Evolutionary conservation across 768 basidiomycete species (phyloP), one percentile per base, ranked within the genome.

Genomic region (Fibroporia radiculosa): DNA sequence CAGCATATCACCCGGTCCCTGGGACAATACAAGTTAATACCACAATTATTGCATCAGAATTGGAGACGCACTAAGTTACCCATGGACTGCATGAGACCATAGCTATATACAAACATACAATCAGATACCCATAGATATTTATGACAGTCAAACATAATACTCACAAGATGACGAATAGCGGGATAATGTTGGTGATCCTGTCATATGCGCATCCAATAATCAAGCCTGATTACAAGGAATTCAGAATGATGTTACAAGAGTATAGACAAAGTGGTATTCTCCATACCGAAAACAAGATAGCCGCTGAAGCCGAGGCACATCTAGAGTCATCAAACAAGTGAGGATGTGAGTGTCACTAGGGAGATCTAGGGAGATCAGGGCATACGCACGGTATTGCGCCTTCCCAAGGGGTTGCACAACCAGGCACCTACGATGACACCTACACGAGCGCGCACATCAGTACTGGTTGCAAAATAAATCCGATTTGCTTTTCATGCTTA

Each of bases 1-100:
- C 10, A 80, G 60, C 77, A 83, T 83, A 53, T 85, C 74, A 19
- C 84, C 84, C 1, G 83, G 82, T 14, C 83, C 82, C 78, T 80
- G 14, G 39, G 6, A 29, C 16, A 35, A 10, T 10, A 6, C 8
- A 6, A 11, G 12, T 27, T 22, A 6, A 28, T 23, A 16, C 18
- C 4, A 29, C 28, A 18, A 35, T 8, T 12, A 18, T 6, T 8
- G 18, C 6, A 12, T 10, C 5, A 6, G 14, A 19, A 19, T 16
- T 19, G 7, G 4, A 23, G 22, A 56, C 65, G 29, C 56, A 75
- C 78, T 64, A 84, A 36, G 54, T 84, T 84, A 16, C 82, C 82
- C 39, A 71, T 74, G 3, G 77, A 82, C 53, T 83, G 78, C 82
- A 85, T 82, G 44, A 83, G 62, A 1, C 79, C 84, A 58, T 82